Percentiles rank a stretch among this genome's conserved stretches.
Evolutionary conservation across 139 green algal species (phyloP).

Genomic region (Micractinium conductrix): DNA sequence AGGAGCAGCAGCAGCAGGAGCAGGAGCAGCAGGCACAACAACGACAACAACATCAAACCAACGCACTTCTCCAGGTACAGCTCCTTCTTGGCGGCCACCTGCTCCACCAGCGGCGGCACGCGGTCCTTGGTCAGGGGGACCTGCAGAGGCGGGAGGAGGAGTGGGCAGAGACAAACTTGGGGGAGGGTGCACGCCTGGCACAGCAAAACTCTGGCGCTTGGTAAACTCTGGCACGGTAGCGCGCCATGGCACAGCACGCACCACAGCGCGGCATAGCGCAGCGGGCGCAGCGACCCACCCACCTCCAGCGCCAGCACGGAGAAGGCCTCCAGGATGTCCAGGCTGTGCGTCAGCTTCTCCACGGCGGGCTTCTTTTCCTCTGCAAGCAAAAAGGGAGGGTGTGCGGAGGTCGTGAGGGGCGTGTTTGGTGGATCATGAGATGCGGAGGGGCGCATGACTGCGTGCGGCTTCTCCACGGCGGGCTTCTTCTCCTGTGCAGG

Average conservation of each 20-base stretch:
- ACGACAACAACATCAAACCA: neutral
- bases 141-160: conserved; percentile 30
- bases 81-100: conserved; percentile 41
- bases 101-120: conserved; percentile 12
- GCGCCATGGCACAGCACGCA: too few relatives aligned
- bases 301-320: conserved; percentile 36
- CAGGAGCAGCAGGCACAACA: too few relatives aligned
- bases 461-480: too few relatives aligned
- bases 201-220: too few relatives aligned
- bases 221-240: too few relatives aligned
- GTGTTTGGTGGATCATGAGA: too few relatives aligned
- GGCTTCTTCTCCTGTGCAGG: too few relatives aligned
- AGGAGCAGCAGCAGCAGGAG: neutral
- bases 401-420: neutral
- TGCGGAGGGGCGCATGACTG: too few relatives aligned
- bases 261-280: too few relatives aligned
- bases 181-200: too few relatives aligned
- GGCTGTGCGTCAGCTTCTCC: conserved; percentile 41
- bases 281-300: too few relatives aligned
- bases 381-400: neutral
- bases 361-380: conserved; percentile 29
- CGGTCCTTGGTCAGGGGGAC: conserved; percentile 18
- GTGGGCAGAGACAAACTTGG: too few relatives aligned
- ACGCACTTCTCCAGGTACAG: conserved; percentile 37
- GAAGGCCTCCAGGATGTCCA: conserved; percentile 56